Evolutionary conservation across 306 rosid genomes (phyloP).

Genomic region (Pterocarpus santalinus): DNA sequence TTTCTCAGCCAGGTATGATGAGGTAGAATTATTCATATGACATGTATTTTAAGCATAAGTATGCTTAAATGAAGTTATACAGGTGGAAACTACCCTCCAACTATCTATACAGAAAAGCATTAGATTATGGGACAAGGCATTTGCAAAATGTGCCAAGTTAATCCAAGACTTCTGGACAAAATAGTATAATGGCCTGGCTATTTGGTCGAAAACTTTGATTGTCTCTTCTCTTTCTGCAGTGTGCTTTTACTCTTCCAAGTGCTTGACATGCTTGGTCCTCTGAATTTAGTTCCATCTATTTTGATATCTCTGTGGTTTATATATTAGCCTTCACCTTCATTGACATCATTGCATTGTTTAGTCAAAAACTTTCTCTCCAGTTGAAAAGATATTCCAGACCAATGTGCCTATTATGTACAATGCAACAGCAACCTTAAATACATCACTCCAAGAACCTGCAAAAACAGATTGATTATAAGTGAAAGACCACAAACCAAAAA

Average conservation of each 20-base stretch:
- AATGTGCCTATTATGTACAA: constrained; percentile 83
- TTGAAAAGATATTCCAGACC: constrained; percentile 86
- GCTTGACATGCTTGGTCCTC: constrained; percentile 37
- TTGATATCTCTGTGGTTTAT: not conserved
- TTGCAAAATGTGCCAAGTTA: constrained; percentile 46
- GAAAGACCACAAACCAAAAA: not conserved
- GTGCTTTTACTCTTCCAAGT: constrained; percentile 38
- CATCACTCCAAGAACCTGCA: constrained; percentile 96
- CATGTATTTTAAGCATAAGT: constrained; percentile 27
- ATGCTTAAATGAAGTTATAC: constrained; percentile 42
- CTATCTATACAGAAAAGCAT: constrained; percentile 45
- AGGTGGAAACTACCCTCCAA: constrained; percentile 52
- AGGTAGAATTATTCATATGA: constrained; percentile 25
- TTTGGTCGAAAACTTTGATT: constrained; percentile 47
- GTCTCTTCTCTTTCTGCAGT: constrained; percentile 40
- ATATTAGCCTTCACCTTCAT: constrained; percentile 21
- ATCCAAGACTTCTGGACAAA: constrained; percentile 48
- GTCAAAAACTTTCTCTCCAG: constrained; percentile 88
- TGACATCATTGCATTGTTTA: constrained; percentile 46
- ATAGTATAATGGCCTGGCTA: constrained; percentile 49
- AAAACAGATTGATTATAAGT: constrained; percentile 19
- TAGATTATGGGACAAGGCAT: constrained; percentile 38
- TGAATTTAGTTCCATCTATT: constrained; percentile 43
- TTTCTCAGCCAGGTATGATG: constrained; percentile 32
- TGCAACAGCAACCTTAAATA: constrained; percentile 85